Evolutionary conservation across 169 alveolate genomes (phyloP), one percentile per base, ranked within the genome.

Genomic region (Plasmodium malariae): DNA sequence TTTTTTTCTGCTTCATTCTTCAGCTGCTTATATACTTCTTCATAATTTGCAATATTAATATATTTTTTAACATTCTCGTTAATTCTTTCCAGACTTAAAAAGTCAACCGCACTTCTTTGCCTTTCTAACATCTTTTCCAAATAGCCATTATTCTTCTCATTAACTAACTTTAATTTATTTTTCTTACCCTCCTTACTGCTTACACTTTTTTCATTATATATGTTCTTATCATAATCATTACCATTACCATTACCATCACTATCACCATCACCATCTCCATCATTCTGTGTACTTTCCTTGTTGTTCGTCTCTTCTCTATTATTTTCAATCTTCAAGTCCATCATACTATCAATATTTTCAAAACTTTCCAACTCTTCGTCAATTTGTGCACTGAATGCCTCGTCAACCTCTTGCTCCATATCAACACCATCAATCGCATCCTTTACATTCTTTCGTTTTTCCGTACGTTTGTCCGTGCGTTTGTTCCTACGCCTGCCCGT

Each of bases 121-220:
- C 43, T 83, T 17, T 83, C 91, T 12, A 83, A 7, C 74, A 83
- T 60, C 67, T 83, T 83, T 83, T 65, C 72, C 12, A 83, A 1
- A 83, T 83, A 83, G 21, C 14, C 21, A 24, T 62, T 76, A 51
- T 17, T 73, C 55, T 73, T 73, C 34, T 32, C 71, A 55, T 34
- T 1, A 28, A 1, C n/a, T n/a, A n/a, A n/a, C n/a, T 30, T 60
- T 28, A 32, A 36, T 6, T 73, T 12, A 9, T 17, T 73, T 73
- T 17, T 2, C 19, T 12, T 71, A 19, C 24, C 3, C 21, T 0
- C 24, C 6, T 5, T 45, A 7, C 32, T 65, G 9, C 32, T 74
- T 55, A 14, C n/a, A 30, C 1, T 26, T 28, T 14, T 24, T 63
- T 26, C 43, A 32, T 6, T 9, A 26, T 21, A 30, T 28, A 7